phyloP scores from a whole-genome alignment of 768 basidiomycete species.

The Macrolepiota albuminosa region DNA sequence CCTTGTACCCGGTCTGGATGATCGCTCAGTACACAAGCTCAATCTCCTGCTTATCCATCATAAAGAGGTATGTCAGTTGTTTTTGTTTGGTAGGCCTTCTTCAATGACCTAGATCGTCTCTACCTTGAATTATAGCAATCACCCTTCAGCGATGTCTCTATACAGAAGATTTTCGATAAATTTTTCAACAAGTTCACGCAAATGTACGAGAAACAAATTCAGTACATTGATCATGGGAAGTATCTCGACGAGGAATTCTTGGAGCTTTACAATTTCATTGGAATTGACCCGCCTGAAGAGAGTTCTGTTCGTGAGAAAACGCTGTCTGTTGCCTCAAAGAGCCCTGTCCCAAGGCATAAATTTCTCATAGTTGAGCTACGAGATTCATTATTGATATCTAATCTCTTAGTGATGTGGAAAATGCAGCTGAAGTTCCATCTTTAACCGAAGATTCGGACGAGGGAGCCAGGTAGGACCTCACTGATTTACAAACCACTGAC shows the following conservation, averaged over 20 bases:
- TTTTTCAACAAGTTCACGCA: conserved; percentile 45
- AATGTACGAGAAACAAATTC: conserved; percentile 37
- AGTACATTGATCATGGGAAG: conserved; percentile 28
- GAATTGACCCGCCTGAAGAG: conserved; percentile 30
- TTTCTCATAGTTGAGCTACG: background rate
- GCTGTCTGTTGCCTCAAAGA: conserved; percentile 2
- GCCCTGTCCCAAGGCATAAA: conserved; percentile 9
- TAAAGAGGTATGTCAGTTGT: conserved; percentile 34
- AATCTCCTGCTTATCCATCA: conserved; percentile 46
- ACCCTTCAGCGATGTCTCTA: conserved; percentile 49
- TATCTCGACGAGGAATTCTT: conserved; percentile 38
- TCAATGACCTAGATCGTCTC: background rate
- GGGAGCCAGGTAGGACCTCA: conserved; percentile 4
- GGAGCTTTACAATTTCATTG: conserved; percentile 38
- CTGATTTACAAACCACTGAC: background rate
- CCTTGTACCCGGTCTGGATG: conserved; percentile 34
- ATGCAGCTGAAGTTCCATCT: conserved; percentile 6
- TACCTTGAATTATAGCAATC: conserved; percentile 38
- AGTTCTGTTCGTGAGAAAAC: conserved; percentile 11
- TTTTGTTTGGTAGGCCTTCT: background rate
- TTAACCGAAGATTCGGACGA: conserved; percentile 2
- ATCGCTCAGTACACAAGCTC: conserved; percentile 39
- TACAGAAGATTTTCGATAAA: conserved; percentile 50
- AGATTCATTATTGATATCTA: conserved; percentile 11
- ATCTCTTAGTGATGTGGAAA: conserved; percentile 12